Conservation (phyloP, 1,139 yeast species). For the Candida freyschussii region DNA sequence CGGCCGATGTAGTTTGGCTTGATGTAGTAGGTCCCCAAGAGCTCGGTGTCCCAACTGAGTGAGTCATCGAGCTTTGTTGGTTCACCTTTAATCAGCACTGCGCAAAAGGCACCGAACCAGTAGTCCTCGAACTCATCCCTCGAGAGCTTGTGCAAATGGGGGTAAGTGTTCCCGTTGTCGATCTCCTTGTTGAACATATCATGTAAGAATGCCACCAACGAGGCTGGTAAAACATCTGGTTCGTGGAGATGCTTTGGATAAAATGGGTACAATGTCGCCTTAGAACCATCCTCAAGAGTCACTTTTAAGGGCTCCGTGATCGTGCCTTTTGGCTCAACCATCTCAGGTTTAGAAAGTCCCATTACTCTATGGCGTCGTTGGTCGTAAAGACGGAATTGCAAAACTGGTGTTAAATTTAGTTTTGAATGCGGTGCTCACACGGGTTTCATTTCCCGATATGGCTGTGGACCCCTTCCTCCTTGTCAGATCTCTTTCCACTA, state of each 20-base stretch:
- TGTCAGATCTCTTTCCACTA: too few relatives aligned
- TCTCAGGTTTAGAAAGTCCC: slow-evolving; percentile 23
- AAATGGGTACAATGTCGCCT: slow-evolving; percentile 82
- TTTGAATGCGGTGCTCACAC: too few relatives aligned
- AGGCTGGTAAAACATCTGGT: slow-evolving; percentile 53
- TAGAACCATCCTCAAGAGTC: slow-evolving; percentile 65
- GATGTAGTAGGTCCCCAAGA: slow-evolving; percentile 67
- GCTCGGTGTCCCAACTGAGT: slow-evolving; percentile 38
- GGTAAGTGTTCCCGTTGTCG: slow-evolving; percentile 77
- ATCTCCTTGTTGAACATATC: slow-evolving; percentile 81
- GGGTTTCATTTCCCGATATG: too few relatives aligned
- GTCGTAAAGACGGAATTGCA: too few relatives aligned
- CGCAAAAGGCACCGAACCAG: slow-evolving; percentile 89
- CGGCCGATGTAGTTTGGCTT: slow-evolving; percentile 78
- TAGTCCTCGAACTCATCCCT: slow-evolving; percentile 64
- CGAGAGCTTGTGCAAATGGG: slow-evolving; percentile 62
- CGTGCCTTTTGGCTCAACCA: slow-evolving; percentile 24
- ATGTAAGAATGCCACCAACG: slow-evolving; percentile 64
- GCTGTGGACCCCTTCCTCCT: too few relatives aligned
- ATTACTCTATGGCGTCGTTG: too few relatives aligned
- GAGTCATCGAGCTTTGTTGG: slow-evolving; percentile 13
- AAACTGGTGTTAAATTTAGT: too few relatives aligned
- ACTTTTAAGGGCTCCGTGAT: slow-evolving; percentile 41
- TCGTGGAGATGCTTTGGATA: slow-evolving; percentile 32
- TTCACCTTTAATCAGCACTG: slow-evolving; percentile 33